phyloP scores from a whole-genome alignment of 108 stramenopile species.

The Cyclotella baltica region DNA sequence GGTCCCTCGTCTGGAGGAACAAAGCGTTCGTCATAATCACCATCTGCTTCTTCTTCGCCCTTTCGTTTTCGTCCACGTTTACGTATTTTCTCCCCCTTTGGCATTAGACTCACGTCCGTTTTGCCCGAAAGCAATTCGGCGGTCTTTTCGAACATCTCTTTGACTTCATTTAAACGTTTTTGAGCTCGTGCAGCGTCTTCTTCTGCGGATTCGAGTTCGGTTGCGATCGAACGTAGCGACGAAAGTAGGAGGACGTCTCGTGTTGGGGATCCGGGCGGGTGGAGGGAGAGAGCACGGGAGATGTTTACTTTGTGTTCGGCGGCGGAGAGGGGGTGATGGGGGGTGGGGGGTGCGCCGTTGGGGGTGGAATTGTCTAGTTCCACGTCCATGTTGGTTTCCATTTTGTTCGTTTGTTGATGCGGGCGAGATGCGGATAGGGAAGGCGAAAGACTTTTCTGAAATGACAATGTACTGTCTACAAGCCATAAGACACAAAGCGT shows the following conservation, averaged over 20 bases:
- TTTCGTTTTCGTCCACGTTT: conserved; percentile 26
- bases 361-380: background rate
- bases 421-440: no score
- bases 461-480: no score
- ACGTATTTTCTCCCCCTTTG: conserved; percentile 19
- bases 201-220: conserved; percentile 36
- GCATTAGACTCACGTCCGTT: background rate
- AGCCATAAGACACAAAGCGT: no score
- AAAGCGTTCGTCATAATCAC: conserved; percentile 19
- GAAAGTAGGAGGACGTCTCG: conserved; percentile 28
- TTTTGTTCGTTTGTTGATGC: background rate
- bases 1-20: conserved; percentile 32
- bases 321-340: conserved; percentile 9
- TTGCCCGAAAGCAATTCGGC: conserved; percentile 20
- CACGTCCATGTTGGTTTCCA: background rate
- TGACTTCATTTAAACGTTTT: conserved; percentile 8
- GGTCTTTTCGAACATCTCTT: conserved; percentile 35
- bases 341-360: no score
- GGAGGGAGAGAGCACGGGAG: conserved; percentile 27
- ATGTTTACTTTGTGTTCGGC: conserved; percentile 38
- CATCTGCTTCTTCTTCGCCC: conserved; percentile 26
- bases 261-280: background rate
- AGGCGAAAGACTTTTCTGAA: no score
- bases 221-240: conserved; percentile 21
- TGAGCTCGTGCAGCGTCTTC: conserved; percentile 16